A percentile compares a stretch with the other conserved stretches of the same genome.
Evolutionary conservation across 495 filamentous ascomycete species (phyloP).

Genomic region (Hypomontagnella submonticulosa): DNA sequence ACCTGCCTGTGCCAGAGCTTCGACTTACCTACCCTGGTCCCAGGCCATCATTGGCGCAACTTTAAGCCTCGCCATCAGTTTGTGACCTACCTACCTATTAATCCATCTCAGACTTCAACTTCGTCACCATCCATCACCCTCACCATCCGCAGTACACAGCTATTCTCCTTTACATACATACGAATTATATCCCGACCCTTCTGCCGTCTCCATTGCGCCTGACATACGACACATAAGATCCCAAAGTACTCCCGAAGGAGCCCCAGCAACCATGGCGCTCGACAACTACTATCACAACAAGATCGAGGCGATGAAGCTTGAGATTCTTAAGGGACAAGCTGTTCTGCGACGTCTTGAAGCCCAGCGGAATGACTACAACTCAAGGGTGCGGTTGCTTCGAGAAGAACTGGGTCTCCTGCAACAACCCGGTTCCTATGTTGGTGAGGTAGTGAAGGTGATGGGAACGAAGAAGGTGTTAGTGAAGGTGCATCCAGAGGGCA

Average conservation of each 20-base stretch:
- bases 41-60: constrained; percentile 35
- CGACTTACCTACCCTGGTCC: constrained; percentile 29
- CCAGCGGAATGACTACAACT: constrained; percentile 99
- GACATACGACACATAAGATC: constrained; percentile 10
- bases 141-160: constrained; percentile 6
- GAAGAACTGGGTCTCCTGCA: constrained; percentile 97
- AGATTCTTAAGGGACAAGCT: constrained; percentile 98
- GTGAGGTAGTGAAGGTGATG: constrained; percentile 99
- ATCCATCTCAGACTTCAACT: constrained; percentile 21
- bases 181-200: not conserved
- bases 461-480: constrained; percentile 98
- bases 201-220: not conserved
- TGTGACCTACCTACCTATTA: constrained; percentile 3
- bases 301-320: constrained; percentile 99
- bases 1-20: constrained; percentile 33
- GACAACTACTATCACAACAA: constrained; percentile 99
- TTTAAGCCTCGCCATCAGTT: constrained; percentile 32
- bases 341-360: constrained; percentile 94
- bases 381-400: constrained; percentile 90
- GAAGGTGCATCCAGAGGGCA: constrained; percentile 98
- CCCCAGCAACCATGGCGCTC: constrained; percentile 83
- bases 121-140: constrained; percentile 5
- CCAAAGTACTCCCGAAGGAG: constrained; percentile 30
- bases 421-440: constrained; percentile 97
- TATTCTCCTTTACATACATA: not conserved